phyloP scores from a whole-genome alignment of 257 asterid genomes.

The Nicotiana attenuata region DNA sequence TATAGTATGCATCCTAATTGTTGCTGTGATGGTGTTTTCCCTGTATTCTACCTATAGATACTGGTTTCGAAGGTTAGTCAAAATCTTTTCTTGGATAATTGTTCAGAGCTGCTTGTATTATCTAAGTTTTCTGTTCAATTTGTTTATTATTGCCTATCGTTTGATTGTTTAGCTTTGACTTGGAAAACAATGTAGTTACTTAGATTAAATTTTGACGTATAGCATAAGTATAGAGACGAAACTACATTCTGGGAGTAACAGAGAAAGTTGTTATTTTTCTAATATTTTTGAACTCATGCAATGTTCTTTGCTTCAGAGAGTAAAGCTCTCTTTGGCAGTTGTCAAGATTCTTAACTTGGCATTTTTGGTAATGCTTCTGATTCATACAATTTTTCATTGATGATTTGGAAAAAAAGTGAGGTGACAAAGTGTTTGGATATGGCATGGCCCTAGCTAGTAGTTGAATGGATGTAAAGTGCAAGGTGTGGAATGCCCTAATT shows the following conservation, averaged over 20 bases:
- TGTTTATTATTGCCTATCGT: not conserved
- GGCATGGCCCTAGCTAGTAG: not conserved
- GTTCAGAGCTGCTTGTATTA: not conserved
- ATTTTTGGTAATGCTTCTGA: not conserved
- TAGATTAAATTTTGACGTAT: not conserved
- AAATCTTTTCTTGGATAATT: not conserved
- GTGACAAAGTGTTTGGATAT: not conserved
- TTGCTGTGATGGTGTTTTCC: conserved; percentile 34
- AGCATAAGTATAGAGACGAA: not conserved
- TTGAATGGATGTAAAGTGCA: not conserved
- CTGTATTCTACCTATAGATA: conserved; percentile 39
- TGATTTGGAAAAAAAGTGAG: not conserved
- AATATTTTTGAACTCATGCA: not conserved
- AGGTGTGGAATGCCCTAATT: not conserved
- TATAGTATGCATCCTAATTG: conserved; percentile 21
- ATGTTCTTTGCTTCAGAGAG: conserved; percentile 3
- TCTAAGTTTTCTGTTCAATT: not conserved
- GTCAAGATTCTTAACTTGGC: not conserved
- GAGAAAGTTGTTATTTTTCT: conserved; percentile 17
- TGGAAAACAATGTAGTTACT: conserved; percentile 6
- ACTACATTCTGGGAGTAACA: not conserved
- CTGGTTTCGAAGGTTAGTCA: conserved; percentile 30
- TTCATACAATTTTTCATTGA: not conserved
- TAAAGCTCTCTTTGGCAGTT: not conserved
- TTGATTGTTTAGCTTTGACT: not conserved